phyloP scores from a whole-genome alignment of 1,139 yeast species.

The Casaregolazyma lundiana region DNA sequence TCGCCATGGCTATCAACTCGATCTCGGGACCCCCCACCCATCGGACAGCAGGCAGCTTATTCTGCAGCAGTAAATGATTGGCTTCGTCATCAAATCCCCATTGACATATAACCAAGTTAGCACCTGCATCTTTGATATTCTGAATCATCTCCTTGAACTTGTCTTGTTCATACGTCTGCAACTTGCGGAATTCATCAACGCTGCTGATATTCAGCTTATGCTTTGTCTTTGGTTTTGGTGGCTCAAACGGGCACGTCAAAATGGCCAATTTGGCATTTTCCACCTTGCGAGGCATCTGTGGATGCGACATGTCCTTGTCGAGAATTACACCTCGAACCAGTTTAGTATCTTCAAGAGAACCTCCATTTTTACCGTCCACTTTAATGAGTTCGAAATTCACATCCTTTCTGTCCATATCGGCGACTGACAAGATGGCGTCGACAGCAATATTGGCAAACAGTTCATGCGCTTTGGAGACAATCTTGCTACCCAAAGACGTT shows the following conservation, averaged over 20 bases:
- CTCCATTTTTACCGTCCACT: conserved; percentile 95
- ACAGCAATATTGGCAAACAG: conserved; percentile 96
- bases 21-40: conserved; percentile 99
- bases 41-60: conserved; percentile 89
- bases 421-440: conserved; percentile 89
- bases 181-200: conserved; percentile 86
- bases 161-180: conserved; percentile 87
- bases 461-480: conserved; percentile 90
- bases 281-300: conserved; percentile 89
- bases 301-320: conserved; percentile 96
- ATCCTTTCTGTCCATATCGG: conserved; percentile 86
- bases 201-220: conserved; percentile 90
- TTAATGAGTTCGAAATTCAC: conserved; percentile 96
- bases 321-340: conserved; percentile 86
- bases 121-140: conserved; percentile 82
- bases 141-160: conserved; percentile 90
- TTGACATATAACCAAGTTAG: conserved; percentile 95
- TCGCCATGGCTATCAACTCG: conserved; percentile 94
- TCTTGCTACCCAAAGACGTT: conserved; percentile 92
- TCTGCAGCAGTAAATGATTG: conserved; percentile 82
- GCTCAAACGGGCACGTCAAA: conserved; percentile 97
- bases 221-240: conserved; percentile 98
- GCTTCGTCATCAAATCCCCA: conserved; percentile 99
- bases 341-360: conserved; percentile 78
- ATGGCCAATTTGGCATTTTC: conserved; percentile 87